Conservation (phyloP, 1,284 basidiomycete genomes). For the Bjerkandera adusta region DNA sequence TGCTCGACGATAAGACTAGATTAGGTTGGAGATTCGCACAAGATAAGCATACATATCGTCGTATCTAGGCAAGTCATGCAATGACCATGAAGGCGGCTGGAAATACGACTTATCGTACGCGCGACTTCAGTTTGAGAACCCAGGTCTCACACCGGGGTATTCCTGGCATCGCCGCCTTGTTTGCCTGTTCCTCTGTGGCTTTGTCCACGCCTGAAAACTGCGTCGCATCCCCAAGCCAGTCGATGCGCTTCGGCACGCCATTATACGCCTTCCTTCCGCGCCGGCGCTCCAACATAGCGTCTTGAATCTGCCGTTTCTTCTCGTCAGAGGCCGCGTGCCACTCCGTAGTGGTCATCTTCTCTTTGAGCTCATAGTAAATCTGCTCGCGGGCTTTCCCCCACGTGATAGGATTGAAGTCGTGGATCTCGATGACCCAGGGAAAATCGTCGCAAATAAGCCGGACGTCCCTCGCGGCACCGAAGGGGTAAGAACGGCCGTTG, state of each 20-base stretch:
- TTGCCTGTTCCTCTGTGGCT: conserved; percentile 53
- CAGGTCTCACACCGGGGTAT: conserved; percentile 37
- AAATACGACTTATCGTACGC: too few relatives aligned
- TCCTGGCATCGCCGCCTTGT: conserved; percentile 45
- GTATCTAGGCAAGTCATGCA: too few relatives aligned
- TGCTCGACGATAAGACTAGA: too few relatives aligned
- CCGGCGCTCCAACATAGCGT: conserved; percentile 33
- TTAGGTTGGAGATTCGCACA: too few relatives aligned
- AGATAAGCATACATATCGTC: too few relatives aligned
- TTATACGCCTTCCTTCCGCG: conserved; percentile 21
- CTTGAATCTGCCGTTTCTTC: conserved; percentile 34
- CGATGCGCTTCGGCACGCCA: conserved; percentile 46
- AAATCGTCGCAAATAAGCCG: conserved; percentile 55
- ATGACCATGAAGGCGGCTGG: too few relatives aligned
- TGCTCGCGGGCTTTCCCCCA: conserved; percentile 53
- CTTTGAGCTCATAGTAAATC: conserved; percentile 45
- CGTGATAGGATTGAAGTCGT: conserved; percentile 39
- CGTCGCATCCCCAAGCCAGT: conserved; percentile 53
- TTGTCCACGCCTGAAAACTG: conserved; percentile 57
- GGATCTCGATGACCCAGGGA: conserved; percentile 59
- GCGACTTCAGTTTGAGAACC: conserved; percentile 28
- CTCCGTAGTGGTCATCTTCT: conserved; percentile 54
- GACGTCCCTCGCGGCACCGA: conserved; percentile 29
- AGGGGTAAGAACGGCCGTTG: too few relatives aligned
- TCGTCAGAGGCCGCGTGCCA: conserved; percentile 57